Base-by-base conservation (phyloP, 2,329 filamentous ascomycete genomes). In the Mollisiaceae sp. region DNA sequence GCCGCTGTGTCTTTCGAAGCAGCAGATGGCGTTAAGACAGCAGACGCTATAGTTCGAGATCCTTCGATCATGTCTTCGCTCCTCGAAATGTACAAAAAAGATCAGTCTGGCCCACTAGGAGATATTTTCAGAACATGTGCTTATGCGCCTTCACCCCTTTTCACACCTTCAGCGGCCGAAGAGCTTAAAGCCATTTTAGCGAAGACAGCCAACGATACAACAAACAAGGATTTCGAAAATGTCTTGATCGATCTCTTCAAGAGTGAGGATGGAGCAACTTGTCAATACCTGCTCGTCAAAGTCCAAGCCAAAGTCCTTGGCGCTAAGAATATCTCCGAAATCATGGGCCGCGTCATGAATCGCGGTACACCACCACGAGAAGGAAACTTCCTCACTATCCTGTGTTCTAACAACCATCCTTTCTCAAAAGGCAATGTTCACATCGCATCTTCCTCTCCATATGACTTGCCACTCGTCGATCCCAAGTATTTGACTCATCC, bases 41-140 rank as follows among this genome's bases (percentile, higher is more conserved):
- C 59, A 14, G 59, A 60, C 38, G 27, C 60, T 0, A 54, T 79
- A 3, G 45, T 67, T 3, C 78, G 76, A 57, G 64, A 60, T 8
- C 60, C 41, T 15, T 64, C 68, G 4, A 36, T 55, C 47, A 43
- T 50, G 8, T 58, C 38, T 1, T 38, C 43, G 1, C 22, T 60
- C 43, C 8, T 60, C 2, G 43, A 50, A 15, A 50, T 50, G 41
- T 60, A 60, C 20, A 18, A 50, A 8, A 52, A 60, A 32, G 43
- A 52, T 24, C 22, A 36, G n/a, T 60, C 59, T 11, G 59, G 59
- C 3, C 59, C 59, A n/a, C 43, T 60, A 11, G 27, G 41, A 8
- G n/a, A 52, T 15, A 32, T 60, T 15, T 52, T 60, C n/a, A 50
- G 20, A 14, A 36, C 15, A 20, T 60, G 38, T 24, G 39, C 59